Evolutionary conservation across 1,284 basidiomycete species (phyloP).

Genomic region (Papiliotrema nemorosa): DNA sequence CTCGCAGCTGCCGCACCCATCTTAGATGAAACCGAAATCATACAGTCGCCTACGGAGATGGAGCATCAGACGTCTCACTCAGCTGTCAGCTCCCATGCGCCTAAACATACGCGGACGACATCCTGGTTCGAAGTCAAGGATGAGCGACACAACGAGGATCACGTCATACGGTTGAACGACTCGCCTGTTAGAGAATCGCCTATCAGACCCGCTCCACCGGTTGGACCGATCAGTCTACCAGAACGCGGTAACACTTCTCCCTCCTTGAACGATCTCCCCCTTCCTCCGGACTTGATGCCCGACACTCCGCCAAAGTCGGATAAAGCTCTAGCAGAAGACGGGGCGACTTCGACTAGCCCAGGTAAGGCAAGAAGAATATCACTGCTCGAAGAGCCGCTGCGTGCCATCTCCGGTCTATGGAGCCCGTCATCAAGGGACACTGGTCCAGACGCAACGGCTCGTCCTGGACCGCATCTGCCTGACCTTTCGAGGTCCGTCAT

Average conservation of each 20-base stretch:
- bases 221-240: slow-evolving; percentile 16
- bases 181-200: not conserved
- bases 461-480: too few species aligned
- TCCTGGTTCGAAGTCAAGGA: slow-evolving; percentile 1
- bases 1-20: not conserved
- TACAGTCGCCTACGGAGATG: not conserved
- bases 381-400: slow-evolving; percentile 31
- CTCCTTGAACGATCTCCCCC: slow-evolving; percentile 24
- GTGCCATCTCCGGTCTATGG: slow-evolving; percentile 35
- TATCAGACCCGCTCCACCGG: slow-evolving; percentile 11
- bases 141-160: not conserved
- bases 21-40: not conserved
- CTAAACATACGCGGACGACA: not conserved
- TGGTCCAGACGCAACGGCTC: not conserved
- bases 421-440: not conserved
- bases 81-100: not conserved
- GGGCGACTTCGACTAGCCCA: not conserved
- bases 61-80: not conserved
- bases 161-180: not conserved
- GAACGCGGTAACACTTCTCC: slow-evolving; percentile 12
- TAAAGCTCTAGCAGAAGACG: not conserved
- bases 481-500: slow-evolving; percentile 21
- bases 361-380: not conserved
- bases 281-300: slow-evolving; percentile 38
- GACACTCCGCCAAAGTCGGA: slow-evolving; percentile 17